Evolutionary conservation across 2,329 filamentous ascomycete genomes (phyloP).

Genomic region (Penicillium sp.): DNA sequence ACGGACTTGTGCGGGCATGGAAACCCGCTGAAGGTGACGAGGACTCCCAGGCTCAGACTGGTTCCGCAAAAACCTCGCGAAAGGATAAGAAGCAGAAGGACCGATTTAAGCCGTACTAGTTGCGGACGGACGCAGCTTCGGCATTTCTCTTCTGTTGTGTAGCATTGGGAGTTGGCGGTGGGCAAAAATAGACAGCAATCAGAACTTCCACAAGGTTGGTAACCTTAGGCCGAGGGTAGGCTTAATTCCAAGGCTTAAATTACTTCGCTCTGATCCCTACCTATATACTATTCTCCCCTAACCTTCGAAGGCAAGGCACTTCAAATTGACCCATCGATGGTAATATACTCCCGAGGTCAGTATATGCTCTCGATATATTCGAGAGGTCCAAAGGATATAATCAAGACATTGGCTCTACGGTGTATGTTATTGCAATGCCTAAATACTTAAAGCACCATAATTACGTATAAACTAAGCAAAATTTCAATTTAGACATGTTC

Average conservation of each 20-base stretch:
- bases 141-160: slow-evolving; percentile 13
- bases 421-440: too few species aligned
- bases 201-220: not conserved
- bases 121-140: slow-evolving; percentile 6
- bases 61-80: slow-evolving; percentile 22
- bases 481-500: not conserved
- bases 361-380: not conserved
- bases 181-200: slow-evolving; percentile 15
- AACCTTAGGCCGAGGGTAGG: not conserved
- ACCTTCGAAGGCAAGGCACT: too few species aligned
- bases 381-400: not conserved
- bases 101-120: slow-evolving; percentile 40
- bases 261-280: not conserved
- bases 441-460: too few species aligned
- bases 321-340: too few species aligned
- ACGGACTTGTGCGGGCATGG: slow-evolving; percentile 44
- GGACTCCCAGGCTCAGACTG: slow-evolving; percentile 13
- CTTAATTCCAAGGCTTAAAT: not conserved
- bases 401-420: not conserved
- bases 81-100: slow-evolving; percentile 41
- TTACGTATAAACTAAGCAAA: not conserved
- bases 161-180: slow-evolving; percentile 13
- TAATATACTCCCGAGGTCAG: not conserved
- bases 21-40: slow-evolving; percentile 25
- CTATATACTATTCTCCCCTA: too few species aligned